Evolutionary conservation across 441 rosid species (phyloP).

Genomic region (Adansonia gregorii): DNA sequence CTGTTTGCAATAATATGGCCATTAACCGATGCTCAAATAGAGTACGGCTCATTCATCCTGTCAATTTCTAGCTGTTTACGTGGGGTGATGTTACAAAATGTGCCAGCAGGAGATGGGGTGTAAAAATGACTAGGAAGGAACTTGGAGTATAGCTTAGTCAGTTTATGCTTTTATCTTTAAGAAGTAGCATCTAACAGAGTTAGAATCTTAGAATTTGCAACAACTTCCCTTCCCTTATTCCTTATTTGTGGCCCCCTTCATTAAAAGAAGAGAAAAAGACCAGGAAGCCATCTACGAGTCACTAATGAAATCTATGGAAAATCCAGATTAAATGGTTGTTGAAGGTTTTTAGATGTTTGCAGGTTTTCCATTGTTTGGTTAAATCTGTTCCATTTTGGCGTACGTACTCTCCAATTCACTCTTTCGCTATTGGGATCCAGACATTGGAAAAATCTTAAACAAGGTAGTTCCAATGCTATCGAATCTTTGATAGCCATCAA

Average conservation of each 20-base stretch:
- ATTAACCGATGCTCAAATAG: background rate
- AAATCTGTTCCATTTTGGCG: background rate
- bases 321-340: background rate
- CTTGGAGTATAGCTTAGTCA: too few species aligned
- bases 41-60: background rate
- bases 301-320: background rate
- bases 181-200: too few species aligned
- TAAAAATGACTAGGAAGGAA: too few species aligned
- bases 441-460: background rate
- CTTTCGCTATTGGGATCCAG: background rate
- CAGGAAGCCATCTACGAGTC: background rate
- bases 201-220: too few species aligned
- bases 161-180: too few species aligned
- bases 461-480: too few species aligned
- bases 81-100: background rate
- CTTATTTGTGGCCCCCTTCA: too few species aligned
- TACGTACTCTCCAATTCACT: background rate
- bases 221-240: too few species aligned
- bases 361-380: background rate
- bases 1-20: conserved; percentile 5
- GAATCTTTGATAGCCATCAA: background rate
- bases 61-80: background rate
- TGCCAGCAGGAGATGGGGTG: background rate
- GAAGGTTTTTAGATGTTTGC: background rate
- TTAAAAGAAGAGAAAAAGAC: background rate